phyloP scores from a whole-genome alignment of 352 stramenopile genomes.

The Hyaloperonospora brassicae region DNA sequence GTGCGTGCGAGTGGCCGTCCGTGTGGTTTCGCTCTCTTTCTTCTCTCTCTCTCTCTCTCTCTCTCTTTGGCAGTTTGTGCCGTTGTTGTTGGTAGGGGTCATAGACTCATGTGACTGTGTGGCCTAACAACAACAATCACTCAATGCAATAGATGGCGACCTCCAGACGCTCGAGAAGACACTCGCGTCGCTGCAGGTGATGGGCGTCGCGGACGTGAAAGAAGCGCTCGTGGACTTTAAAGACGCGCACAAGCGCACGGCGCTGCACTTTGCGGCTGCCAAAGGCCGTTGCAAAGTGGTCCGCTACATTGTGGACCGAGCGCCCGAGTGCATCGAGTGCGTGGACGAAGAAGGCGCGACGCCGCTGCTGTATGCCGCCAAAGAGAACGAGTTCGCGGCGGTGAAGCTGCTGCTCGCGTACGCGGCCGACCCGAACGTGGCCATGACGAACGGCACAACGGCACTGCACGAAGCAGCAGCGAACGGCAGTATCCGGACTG shows the following conservation, averaged over 20 bases:
- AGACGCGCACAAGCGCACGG: slow-evolving; percentile 72
- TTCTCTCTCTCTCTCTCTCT: not conserved
- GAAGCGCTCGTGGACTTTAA: slow-evolving; percentile 66
- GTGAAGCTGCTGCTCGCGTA: slow-evolving; percentile 57
- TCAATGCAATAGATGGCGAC: slow-evolving; percentile 51
- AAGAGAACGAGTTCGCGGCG: slow-evolving; percentile 69
- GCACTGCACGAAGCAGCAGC: slow-evolving; percentile 63
- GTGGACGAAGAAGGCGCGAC: slow-evolving; percentile 68
- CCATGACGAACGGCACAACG: slow-evolving; percentile 52
- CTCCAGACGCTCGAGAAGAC: slow-evolving; percentile 58
- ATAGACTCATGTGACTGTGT: no score
- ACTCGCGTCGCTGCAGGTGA: slow-evolving; percentile 46
- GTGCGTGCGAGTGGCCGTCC: slow-evolving; percentile 26
- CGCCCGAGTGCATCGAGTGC: slow-evolving; percentile 47
- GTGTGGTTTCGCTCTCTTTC: not conserved
- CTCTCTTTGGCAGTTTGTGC: no score
- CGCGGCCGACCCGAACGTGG: slow-evolving; percentile 42
- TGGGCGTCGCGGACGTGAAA: slow-evolving; percentile 51
- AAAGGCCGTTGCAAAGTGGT: slow-evolving; percentile 76
- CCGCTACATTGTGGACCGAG: slow-evolving; percentile 55
- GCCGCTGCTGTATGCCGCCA: slow-evolving; percentile 58
- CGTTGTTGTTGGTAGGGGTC: no score
- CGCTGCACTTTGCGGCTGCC: slow-evolving; percentile 69
- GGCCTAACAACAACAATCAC: not conserved
- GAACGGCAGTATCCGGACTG: slow-evolving; percentile 55